These are phyloP conservation scores for Nothophytophthora sp. DNA, from an alignment of 352 stramenopile genomes.

Conservation along the genomic window DNA sequence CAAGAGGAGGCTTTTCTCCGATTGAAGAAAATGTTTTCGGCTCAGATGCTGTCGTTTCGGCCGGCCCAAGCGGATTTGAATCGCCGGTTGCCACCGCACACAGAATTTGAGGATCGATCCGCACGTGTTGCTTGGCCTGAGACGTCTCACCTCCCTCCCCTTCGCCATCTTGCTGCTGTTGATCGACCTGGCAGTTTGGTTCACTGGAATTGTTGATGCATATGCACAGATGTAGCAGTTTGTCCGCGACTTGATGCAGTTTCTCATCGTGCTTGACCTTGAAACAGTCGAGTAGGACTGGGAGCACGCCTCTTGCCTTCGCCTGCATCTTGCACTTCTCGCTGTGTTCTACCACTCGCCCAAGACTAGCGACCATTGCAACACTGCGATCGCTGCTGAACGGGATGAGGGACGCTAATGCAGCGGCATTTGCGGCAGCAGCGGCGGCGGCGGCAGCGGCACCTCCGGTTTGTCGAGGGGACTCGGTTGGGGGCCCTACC, in stretches of 20 bases:
- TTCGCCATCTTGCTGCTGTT: slow-evolving; percentile 1
- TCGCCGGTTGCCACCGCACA: slow-evolving; percentile 14
- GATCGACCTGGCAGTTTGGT: not conserved
- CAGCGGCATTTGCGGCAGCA: slow-evolving; percentile 18
- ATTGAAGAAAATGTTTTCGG: not conserved
- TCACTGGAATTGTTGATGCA: slow-evolving; percentile 4
- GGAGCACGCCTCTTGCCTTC: slow-evolving; percentile 36
- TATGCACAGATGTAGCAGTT: slow-evolving; percentile 55
- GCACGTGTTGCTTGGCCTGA: not conserved
- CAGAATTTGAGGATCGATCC: slow-evolving; percentile 24
- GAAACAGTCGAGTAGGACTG: slow-evolving; percentile 44
- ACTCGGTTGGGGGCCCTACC: slow-evolving; percentile 4
- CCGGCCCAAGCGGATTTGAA: not conserved
- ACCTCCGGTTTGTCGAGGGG: slow-evolving; percentile 7
- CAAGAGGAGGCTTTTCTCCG: slow-evolving; percentile 26
- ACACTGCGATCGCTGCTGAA: slow-evolving; percentile 34
- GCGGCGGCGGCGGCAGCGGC: slow-evolving; percentile 19
- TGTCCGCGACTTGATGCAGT: slow-evolving; percentile 60
- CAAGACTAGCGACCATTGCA: slow-evolving; percentile 42
- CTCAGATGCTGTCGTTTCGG: not conserved
- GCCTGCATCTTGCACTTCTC: slow-evolving; percentile 38
- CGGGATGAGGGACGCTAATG: slow-evolving; percentile 23
- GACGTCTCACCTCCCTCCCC: not conserved
- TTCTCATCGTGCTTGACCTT: slow-evolving; percentile 25
- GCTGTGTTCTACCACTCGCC: slow-evolving; percentile 48